Evolutionary conservation across 106 monocot genomes (phyloP).

Genomic region (Acorus calamus): DNA sequence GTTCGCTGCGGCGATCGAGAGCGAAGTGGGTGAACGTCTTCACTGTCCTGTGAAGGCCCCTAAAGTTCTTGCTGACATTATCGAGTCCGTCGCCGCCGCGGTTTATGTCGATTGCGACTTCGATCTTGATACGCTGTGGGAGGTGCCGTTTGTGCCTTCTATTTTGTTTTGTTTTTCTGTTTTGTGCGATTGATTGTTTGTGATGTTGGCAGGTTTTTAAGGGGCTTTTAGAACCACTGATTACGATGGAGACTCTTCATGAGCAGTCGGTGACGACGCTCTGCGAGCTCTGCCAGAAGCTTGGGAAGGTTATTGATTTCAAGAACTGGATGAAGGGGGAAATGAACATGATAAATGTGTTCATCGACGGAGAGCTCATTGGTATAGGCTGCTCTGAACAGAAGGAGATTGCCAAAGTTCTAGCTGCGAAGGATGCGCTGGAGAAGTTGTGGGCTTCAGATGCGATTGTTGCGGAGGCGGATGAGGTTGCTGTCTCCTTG

Average conservation of each 20-base stretch:
- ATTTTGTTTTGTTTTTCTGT: not conserved
- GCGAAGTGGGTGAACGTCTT: not conserved
- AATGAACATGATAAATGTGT: conserved; percentile 20
- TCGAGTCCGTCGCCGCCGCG: conserved; percentile 48
- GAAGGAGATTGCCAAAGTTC: conserved; percentile 45
- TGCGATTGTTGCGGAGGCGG: not conserved
- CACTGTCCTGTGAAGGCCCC: conserved; percentile 15
- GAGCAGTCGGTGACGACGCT: conserved; percentile 52
- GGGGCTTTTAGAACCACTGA: conserved; percentile 49
- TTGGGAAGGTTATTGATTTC: conserved; percentile 19
- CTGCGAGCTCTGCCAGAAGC: conserved; percentile 46
- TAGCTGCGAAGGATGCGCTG: conserved; percentile 55
- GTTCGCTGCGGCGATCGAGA: not conserved
- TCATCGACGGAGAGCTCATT: conserved; percentile 34
- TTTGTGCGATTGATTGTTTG: not conserved
- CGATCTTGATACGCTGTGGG: conserved; percentile 39
- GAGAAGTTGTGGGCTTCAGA: conserved; percentile 14
- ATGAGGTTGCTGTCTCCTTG: not conserved
- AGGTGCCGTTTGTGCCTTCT: conserved; percentile 3
- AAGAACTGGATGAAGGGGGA: conserved; percentile 24
- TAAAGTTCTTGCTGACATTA: conserved; percentile 56
- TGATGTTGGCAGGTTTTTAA: conserved; percentile 20
- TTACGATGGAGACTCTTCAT: conserved; percentile 35
- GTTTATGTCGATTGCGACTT: conserved; percentile 48
- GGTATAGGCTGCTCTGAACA: conserved; percentile 38